Conservation (phyloP, 108 stramenopile species). For the Nitzschia sp. region DNA sequence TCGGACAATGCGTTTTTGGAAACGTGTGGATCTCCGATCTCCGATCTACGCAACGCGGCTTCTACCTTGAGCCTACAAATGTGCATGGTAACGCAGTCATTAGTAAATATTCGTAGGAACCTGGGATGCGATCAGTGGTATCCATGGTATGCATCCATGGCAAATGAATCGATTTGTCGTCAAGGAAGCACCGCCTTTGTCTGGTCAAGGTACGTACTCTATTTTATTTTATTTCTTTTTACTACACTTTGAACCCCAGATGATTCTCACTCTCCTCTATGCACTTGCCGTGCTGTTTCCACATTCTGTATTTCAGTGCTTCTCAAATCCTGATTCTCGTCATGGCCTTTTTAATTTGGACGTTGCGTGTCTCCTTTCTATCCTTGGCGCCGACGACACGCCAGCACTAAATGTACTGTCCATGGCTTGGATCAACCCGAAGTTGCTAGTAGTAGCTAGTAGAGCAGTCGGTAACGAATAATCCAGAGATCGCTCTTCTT, state of each 20-base stretch:
- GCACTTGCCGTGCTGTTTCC: background rate
- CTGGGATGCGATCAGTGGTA: conserved; percentile 20
- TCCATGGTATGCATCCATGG: conserved; percentile 16
- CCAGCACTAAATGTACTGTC: too few relatives aligned
- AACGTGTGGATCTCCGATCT: conserved; percentile 1
- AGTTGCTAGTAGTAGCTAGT: too few relatives aligned
- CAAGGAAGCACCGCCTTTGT: conserved; percentile 6
- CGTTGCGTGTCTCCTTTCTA: conserved; percentile 2
- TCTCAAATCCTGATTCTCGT: conserved; percentile 1
- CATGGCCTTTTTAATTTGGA: conserved; percentile 13
- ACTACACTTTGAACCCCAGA: background rate
- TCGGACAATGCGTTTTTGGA: conserved; percentile 1
- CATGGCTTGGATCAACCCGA: too few relatives aligned
- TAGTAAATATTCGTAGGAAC: background rate
- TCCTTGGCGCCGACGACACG: background rate
- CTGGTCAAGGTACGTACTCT: background rate
- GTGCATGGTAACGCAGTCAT: conserved; percentile 8
- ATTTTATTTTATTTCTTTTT: too few relatives aligned
- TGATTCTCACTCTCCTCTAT: background rate
- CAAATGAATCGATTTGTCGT: background rate
- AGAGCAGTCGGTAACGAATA: conserved; percentile 7
- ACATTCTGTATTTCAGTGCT: too few relatives aligned
- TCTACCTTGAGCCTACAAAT: background rate
- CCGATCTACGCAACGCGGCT: background rate
- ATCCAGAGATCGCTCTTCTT: conserved; percentile 18